Conservation (phyloP, 345 rosid genomes). For the Lumnitzera littorea region DNA sequence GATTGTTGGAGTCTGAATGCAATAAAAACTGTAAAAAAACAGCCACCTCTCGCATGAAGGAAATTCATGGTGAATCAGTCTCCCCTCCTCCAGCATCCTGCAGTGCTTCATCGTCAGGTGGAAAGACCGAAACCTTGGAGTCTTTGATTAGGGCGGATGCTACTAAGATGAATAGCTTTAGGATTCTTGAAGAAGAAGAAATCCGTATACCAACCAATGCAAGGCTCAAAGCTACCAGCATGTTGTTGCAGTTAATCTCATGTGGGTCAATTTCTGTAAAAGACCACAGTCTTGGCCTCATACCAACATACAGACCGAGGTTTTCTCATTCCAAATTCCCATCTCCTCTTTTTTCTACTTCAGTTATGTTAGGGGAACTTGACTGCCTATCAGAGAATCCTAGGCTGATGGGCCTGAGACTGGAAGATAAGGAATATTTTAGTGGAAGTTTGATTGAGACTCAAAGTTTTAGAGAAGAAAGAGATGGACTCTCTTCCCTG, state of each 20-base stretch:
- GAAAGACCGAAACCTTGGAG: conserved; percentile 83
- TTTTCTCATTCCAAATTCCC: conserved; percentile 61
- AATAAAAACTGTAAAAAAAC: conserved; percentile 21
- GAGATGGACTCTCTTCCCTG: conserved; percentile 39
- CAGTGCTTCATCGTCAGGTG: conserved; percentile 60
- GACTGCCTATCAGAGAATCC: conserved; percentile 80
- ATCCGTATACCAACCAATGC: conserved; percentile 50
- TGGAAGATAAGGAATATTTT: conserved; percentile 86
- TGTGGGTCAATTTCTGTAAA: conserved; percentile 95
- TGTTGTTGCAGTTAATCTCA: conserved; percentile 89
- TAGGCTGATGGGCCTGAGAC: conserved; percentile 54
- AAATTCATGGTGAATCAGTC: conserved; percentile 42
- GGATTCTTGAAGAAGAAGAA: conserved; percentile 81
- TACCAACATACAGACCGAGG: conserved; percentile 72
- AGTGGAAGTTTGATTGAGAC: conserved; percentile 93
- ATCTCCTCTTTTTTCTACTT: conserved; percentile 62
- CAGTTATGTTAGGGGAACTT: conserved; percentile 70
- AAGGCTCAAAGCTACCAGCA: conserved; percentile 63
- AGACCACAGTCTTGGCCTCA: conserved; percentile 77
- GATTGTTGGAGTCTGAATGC: conserved; percentile 35
- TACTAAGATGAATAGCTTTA: conserved; percentile 77
- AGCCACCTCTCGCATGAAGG: conserved; percentile 27
- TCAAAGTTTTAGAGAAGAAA: conserved; percentile 42
- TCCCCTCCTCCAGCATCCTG: conserved; percentile 67
- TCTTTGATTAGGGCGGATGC: conserved; percentile 87